Base-by-base conservation (phyloP, 495 filamentous ascomycete genomes). In the Penicillium macrosclerotiorum region DNA sequence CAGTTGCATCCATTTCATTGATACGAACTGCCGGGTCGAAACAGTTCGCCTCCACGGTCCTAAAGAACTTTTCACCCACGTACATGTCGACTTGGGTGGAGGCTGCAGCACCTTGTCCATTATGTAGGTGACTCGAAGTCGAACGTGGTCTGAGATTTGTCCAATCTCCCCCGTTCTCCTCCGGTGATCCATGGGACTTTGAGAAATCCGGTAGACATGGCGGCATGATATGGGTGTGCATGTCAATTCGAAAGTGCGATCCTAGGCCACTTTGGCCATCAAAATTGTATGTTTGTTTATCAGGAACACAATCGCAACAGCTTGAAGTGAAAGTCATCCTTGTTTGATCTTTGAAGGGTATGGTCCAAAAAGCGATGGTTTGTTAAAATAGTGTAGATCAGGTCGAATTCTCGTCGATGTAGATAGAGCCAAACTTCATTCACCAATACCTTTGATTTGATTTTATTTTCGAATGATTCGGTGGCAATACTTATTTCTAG, bases 221-320 rank as follows among this genome's bases (percentile, higher is more conserved):
- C 6, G 54, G 54, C 54, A 57, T 57, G 27, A 57, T 57, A 26
- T 57, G 54, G 2, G 54, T 57, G 29, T 57, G 54, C 37, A 57
- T 44, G 45, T 57, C 54, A 35, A 57, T 57, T 25, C 46, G 45
- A 6, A 57, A 47, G n/a, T n/a, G n/a, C n/a, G n/a, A n/a, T n/a
- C n/a, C n/a, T n/a, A 40, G 35, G 32, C 17, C 42, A 49, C 50
- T 26, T 9, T 24, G 39, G 20, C 25, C 14, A 4, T 49, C 22
- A 25, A 27, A 35, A 13, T 37, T 29, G 18, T 19, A 6, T 27
- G 14, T 5, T 11, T n/a, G 8, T 7, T 14, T 13, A 11, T 17
- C 25, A 33, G 29, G 11, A 23, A 31, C 25, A 18, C 46, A 42
- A 4, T 29, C 33, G 22, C 41, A 44, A 25, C 20, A 25, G 9